A percentile compares a stretch with the other conserved stretches of the same genome.
These are phyloP conservation scores for Boechera stricta DNA, from an alignment of 345 rosid species.

Conservation along the genomic window DNA sequence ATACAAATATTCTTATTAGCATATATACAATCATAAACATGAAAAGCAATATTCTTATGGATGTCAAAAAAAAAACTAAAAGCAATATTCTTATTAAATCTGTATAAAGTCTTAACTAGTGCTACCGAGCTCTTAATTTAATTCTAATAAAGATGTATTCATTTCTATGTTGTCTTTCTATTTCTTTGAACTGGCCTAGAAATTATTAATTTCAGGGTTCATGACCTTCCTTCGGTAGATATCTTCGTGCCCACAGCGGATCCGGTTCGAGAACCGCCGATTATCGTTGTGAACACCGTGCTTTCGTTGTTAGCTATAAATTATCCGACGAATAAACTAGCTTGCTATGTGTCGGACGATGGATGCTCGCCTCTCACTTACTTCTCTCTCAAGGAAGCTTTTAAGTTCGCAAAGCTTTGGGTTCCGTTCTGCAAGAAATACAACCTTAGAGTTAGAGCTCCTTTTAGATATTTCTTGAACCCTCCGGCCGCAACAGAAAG, in stretches of 20 bases:
- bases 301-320: constrained; percentile 59
- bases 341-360: constrained; percentile 65
- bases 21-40: too few species aligned
- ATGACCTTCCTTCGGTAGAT: constrained; percentile 64
- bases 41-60: too few species aligned
- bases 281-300: constrained; percentile 44
- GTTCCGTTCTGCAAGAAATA: constrained; percentile 74
- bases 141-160: background rate
- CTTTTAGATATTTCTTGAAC: constrained; percentile 60
- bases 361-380: constrained; percentile 65
- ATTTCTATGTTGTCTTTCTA: background rate
- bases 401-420: constrained; percentile 67
- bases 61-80: too few species aligned
- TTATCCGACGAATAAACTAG: constrained; percentile 56
- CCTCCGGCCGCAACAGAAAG: background rate
- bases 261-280: constrained; percentile 38
- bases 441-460: constrained; percentile 61
- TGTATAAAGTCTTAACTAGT: background rate
- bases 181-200: background rate
- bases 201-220: constrained; percentile 38
- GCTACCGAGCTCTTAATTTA: background rate
- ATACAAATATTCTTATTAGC: too few species aligned
- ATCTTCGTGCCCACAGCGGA: constrained; percentile 60
- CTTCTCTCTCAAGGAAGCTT: constrained; percentile 63
- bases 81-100: too few species aligned